phyloP scores from a whole-genome alignment of 2,329 filamentous ascomycete genomes.

The Arthroderma sp. region DNA sequence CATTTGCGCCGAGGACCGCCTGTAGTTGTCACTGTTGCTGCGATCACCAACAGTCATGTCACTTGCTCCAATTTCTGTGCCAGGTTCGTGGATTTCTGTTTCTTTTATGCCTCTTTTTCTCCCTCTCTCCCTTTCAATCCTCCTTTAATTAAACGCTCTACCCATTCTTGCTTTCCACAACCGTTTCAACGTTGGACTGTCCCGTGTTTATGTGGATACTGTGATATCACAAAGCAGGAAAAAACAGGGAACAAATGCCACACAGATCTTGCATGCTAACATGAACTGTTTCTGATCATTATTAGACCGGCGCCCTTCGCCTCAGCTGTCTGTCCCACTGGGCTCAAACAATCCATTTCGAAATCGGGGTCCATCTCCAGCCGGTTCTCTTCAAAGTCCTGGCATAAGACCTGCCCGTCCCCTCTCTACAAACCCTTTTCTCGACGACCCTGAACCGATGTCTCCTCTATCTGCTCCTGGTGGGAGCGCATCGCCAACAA shows the following conservation, averaged over 20 bases:
- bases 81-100: slow-evolving; percentile 13
- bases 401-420: slow-evolving; percentile 25
- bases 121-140: slow-evolving; percentile 1
- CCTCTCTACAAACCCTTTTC: slow-evolving; percentile 49
- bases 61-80: slow-evolving; percentile 15
- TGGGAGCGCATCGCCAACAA: slow-evolving; percentile 19
- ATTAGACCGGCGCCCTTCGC: slow-evolving; percentile 22
- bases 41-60: slow-evolving; percentile 10
- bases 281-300: slow-evolving; percentile 6
- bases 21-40: too few relatives aligned
- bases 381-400: slow-evolving; percentile 18
- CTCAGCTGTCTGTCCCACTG: slow-evolving; percentile 21
- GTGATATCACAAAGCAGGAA: neutral
- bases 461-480: slow-evolving; percentile 24
- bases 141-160: neutral
- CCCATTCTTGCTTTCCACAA: neutral
- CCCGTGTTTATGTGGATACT: neutral
- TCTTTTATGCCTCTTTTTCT: slow-evolving; percentile 2
- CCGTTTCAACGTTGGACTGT: neutral
- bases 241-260: neutral
- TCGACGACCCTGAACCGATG: slow-evolving; percentile 34
- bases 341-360: slow-evolving; percentile 39
- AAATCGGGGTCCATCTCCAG: slow-evolving; percentile 32
- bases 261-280: neutral
- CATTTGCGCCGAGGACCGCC: too few relatives aligned